Base-by-base conservation (phyloP, 768 basidiomycete species). In the Serendipita sp. region DNA sequence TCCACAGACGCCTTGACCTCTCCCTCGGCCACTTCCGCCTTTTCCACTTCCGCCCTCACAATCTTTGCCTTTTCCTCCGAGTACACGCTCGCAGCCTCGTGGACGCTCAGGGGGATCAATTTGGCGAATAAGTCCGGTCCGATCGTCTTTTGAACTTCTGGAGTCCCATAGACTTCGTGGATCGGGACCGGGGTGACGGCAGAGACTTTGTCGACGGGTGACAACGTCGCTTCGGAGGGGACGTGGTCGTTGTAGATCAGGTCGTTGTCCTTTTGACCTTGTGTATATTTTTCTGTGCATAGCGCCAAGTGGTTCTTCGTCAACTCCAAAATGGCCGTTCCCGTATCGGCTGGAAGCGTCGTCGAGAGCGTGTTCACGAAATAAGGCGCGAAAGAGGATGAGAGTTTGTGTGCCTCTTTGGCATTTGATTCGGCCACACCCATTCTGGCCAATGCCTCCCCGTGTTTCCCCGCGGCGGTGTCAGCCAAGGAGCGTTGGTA, bases 61-160 rank as follows among this genome's bases (percentile, higher is more conserved):
- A 90, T 71, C 74, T 99, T 98, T 23, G 95, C 96, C 76, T 98
- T 98, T 75, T 99, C 96, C 73, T 99, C 96, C 0, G 92, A 95
- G 73, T 99, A 99, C 13, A 99, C 85, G 65, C 87, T 89, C 13
- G 95, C 95, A 67, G 88, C 89, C 75, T 97, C 94, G 71, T 97
- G 94, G 3, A 99, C 92, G 68, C 88, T 88, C 48, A 99, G 76
- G 11, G 96, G 96, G 37, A 99, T 81, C 3, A 99, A 81, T 48
- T 85, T 80, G 66, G 83, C 72, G 73, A 99, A 99, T 63, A 97
- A 78, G 73, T 97, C 95, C 16, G 83, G 82, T 1, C 96, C 96
- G 68, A 99, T 96, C 55, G 92, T 82, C 76, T 89, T 91, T 72
- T 96, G 91, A 16, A 97, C 93, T 6, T 97, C 93, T 0, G 89